Base-by-base conservation (phyloP, 768 basidiomycete species). In the Tricholoma saponaceum region DNA sequence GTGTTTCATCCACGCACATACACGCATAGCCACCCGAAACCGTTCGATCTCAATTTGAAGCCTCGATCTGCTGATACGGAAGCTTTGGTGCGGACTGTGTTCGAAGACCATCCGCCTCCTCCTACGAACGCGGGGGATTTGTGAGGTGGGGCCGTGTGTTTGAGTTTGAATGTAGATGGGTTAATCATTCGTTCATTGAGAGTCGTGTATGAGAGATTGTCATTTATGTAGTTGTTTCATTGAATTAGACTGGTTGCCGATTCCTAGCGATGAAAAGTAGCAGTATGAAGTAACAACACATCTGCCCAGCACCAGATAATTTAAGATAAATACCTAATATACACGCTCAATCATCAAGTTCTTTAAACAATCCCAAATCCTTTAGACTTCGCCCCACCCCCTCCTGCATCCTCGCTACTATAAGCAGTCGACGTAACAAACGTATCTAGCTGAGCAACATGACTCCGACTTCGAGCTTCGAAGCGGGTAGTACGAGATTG, bases 91-190 rank as follows among this genome's bases (percentile, higher is more conserved):
- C 33, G 57, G 37, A 57, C 46, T 9, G 50, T 59, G 7, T 63
- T 58, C 23, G 59, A 63, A 25, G 62, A 63, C 23, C 22, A 60
- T 23, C 62, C 62, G 1, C 62, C 58, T 41, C 20, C 59, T 18
- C 62, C 56, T 2, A 56, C 52, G n/a, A 55, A 63, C 26, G 62
- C 59, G 1, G 44, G 44, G 12, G 60, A 63, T 16, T 13, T 63
- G 7, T 63, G 33, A 54, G n/a, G n/a, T n/a, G n/a, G n/a, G n/a
- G n/a, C n/a, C n/a, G n/a, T n/a, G n/a, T n/a, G n/a, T n/a, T n/a
- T n/a, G n/a, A n/a, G n/a, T n/a, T n/a, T n/a, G n/a, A n/a, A n/a
- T n/a, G n/a, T n/a, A n/a, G n/a, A n/a, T n/a, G n/a, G n/a, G n/a
- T n/a, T n/a, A n/a, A n/a, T n/a, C n/a, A n/a, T n/a, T n/a, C n/a